A percentile compares a stretch with the other conserved stretches of the same genome.
phyloP scores from a whole-genome alignment of 1,284 basidiomycete species.

The Microbotryum violaceum region DNA sequence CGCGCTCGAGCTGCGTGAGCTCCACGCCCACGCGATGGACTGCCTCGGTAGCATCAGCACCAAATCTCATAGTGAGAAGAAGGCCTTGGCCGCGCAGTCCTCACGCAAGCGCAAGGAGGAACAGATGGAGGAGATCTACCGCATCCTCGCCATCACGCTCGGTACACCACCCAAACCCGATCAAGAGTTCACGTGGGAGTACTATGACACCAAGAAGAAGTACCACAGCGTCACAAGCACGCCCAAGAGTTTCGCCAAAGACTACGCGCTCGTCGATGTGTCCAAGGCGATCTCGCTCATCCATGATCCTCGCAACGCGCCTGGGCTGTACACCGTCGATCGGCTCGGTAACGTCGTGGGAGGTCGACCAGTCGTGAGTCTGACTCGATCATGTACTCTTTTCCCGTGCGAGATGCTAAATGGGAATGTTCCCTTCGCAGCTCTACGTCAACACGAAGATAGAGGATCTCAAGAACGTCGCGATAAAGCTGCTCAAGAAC shows the following conservation, averaged over 20 bases:
- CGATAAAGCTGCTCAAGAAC: slow-evolving; percentile 77
- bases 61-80: slow-evolving; percentile 21
- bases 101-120: slow-evolving; percentile 62
- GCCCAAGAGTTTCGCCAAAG: slow-evolving; percentile 57
- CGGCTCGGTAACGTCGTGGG: slow-evolving; percentile 88
- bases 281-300: slow-evolving; percentile 78
- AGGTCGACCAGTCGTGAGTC: slow-evolving; percentile 55
- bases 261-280: slow-evolving; percentile 44
- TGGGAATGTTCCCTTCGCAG: not conserved
- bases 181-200: slow-evolving; percentile 71
- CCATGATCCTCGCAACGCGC: slow-evolving; percentile 81
- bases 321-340: slow-evolving; percentile 83
- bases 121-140: slow-evolving; percentile 76
- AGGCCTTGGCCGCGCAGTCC: slow-evolving; percentile 29
- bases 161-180: slow-evolving; percentile 71
- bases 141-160: slow-evolving; percentile 74
- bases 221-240: slow-evolving; percentile 65
- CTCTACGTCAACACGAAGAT: slow-evolving; percentile 75
- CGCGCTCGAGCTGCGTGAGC: slow-evolving; percentile 66
- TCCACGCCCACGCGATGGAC: slow-evolving; percentile 42
- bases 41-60: slow-evolving; percentile 43
- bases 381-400: slow-evolving; percentile 46
- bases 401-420: slow-evolving; percentile 2
- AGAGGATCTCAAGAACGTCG: slow-evolving; percentile 67
- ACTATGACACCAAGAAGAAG: slow-evolving; percentile 65